phyloP scores from a whole-genome alignment of 2,329 filamentous ascomycete species.

The Monosporascus ibericus region DNA sequence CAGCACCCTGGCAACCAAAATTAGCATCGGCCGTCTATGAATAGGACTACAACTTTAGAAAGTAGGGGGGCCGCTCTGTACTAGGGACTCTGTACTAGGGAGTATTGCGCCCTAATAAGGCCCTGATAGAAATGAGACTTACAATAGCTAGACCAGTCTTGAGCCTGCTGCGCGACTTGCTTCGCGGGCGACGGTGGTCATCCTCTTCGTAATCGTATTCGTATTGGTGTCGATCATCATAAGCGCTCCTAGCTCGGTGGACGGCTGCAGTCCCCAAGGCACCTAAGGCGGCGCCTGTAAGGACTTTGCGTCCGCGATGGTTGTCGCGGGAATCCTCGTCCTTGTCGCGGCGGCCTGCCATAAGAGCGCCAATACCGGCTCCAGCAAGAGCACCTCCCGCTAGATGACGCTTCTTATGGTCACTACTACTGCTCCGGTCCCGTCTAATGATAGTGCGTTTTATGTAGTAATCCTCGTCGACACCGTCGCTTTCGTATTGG shows the following conservation, averaged over 20 bases:
- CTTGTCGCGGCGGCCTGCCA: constrained; percentile 47
- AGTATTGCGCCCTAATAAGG: too few relatives aligned
- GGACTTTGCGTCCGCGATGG: constrained; percentile 50
- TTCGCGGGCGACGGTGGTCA: constrained; percentile 33
- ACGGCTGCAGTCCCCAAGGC: constrained; percentile 57
- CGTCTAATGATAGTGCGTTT: constrained; percentile 41
- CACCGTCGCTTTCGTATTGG: constrained; percentile 30
- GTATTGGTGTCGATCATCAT: constrained; percentile 45
- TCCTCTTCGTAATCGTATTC: constrained; percentile 29
- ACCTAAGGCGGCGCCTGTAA: constrained; percentile 57
- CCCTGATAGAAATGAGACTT: constrained; percentile 9
- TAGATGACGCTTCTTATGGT: constrained; percentile 50
- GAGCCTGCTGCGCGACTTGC: constrained; percentile 35
- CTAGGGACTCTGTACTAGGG: too few relatives aligned
- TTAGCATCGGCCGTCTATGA: not conserved
- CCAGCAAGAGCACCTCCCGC: constrained; percentile 61
- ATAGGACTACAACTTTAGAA: not conserved
- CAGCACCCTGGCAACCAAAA: constrained; percentile 33
- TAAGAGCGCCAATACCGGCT: constrained; percentile 54
- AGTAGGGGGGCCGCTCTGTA: too few relatives aligned
- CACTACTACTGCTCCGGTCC: constrained; percentile 44
- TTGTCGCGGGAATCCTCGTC: constrained; percentile 42
- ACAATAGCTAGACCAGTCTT: constrained; percentile 59
- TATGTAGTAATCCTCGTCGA: constrained; percentile 41
- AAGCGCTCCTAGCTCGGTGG: constrained; percentile 54